phyloP scores from a whole-genome alignment of 192 early-diverging fungal genomes.

The Neocallimastix lanati region DNA sequence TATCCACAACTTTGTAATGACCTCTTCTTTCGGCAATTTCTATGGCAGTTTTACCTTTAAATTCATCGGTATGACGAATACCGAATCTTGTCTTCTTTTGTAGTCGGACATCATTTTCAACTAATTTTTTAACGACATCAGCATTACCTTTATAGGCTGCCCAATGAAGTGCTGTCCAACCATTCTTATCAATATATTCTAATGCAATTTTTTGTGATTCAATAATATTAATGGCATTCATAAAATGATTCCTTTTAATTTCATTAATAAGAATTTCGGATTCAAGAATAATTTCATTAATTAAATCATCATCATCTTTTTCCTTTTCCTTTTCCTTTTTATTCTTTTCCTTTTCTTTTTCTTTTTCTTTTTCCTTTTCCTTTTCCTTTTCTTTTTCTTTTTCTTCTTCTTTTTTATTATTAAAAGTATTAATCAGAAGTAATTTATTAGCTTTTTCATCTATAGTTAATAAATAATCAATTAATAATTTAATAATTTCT shows the following conservation, averaged over 20 bases:
- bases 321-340: background rate
- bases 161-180: background rate
- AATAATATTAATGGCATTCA: background rate
- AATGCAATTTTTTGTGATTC: background rate
- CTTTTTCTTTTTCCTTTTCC: background rate
- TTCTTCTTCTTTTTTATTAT: background rate
- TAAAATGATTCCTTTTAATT: background rate
- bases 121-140: background rate
- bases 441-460: background rate
- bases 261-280: background rate
- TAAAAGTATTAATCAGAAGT: background rate
- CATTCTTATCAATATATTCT: background rate
- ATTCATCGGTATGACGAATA: background rate
- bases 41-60: background rate
- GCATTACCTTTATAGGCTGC: background rate
- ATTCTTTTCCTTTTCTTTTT: background rate
- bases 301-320: background rate
- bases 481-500: background rate
- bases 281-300: background rate
- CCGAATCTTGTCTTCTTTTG: background rate
- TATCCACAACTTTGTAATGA: background rate
- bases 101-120: background rate
- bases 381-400: background rate
- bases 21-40: background rate
- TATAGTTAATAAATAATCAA: background rate